A percentile compares a stretch with the other conserved stretches of the same genome.
phyloP scores from a whole-genome alignment of 2,329 filamentous ascomycete species.

The Trichoderma sp. region DNA sequence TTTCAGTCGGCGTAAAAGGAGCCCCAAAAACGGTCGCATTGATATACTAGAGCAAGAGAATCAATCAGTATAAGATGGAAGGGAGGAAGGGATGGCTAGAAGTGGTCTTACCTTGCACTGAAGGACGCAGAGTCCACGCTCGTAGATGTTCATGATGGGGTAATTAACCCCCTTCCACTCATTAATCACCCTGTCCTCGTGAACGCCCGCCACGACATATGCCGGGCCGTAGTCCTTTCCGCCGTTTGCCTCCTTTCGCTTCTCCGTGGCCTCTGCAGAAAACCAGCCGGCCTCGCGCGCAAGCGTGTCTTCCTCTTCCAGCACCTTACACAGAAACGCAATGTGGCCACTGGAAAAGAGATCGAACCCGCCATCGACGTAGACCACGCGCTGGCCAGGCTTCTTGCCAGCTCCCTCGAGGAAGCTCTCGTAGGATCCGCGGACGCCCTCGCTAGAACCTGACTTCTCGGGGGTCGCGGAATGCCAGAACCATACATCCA shows the following conservation, averaged over 20 bases:
- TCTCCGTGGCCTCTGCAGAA: slow-evolving; percentile 62
- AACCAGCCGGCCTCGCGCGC: slow-evolving; percentile 76
- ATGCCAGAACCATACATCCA: slow-evolving; percentile 84
- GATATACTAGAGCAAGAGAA: slow-evolving; percentile 66
- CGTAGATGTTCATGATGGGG: slow-evolving; percentile 99
- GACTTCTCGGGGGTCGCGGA: slow-evolving; percentile 55
- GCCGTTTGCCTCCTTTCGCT: slow-evolving; percentile 59
- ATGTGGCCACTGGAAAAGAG: slow-evolving; percentile 97
- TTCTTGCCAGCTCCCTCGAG: slow-evolving; percentile 72
- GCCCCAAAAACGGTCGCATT: slow-evolving; percentile 87
- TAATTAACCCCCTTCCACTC: slow-evolving; percentile 97
- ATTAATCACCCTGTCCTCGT: slow-evolving; percentile 95
- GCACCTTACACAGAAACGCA: slow-evolving; percentile 83
- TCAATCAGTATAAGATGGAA: background rate
- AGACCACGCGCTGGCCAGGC: slow-evolving; percentile 83
- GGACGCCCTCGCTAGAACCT: slow-evolving; percentile 54
- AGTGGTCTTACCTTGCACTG: slow-evolving; percentile 81
- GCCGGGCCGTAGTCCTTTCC: slow-evolving; percentile 78
- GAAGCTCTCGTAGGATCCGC: slow-evolving; percentile 67
- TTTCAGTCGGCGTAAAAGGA: slow-evolving; percentile 80
- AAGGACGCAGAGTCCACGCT: slow-evolving; percentile 90
- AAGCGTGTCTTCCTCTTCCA: slow-evolving; percentile 70
- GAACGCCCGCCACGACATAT: slow-evolving; percentile 90
- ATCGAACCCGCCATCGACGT: slow-evolving; percentile 96
- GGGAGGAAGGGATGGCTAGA: background rate